Percentiles rank a stretch among this genome's conserved stretches.
Evolutionary conservation across 306 rosid species (phyloP).

Genomic region (Coriaria nepalensis): DNA sequence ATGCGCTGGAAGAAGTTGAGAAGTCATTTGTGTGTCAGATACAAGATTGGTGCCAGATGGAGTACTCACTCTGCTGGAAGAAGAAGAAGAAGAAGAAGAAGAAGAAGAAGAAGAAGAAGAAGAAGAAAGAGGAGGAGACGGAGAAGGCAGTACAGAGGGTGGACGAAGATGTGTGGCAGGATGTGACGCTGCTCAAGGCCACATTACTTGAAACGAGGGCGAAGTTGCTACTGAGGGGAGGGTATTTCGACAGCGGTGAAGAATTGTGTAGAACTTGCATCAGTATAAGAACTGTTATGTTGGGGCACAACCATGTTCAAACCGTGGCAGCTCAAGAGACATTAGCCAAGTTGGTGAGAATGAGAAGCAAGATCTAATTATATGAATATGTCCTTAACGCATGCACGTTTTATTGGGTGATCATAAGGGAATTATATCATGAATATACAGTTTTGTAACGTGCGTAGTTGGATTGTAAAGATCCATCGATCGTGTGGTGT

Average conservation of each 20-base stretch:
- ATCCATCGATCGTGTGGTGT: too few species aligned
- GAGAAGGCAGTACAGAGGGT: slow-evolving; percentile 24
- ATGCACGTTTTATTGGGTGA: not conserved
- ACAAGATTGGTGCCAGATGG: slow-evolving; percentile 58
- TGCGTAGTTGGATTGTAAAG: too few species aligned
- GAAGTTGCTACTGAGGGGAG: slow-evolving; percentile 62
- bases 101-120: slow-evolving; percentile 49
- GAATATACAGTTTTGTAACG: too few species aligned
- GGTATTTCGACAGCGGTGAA: slow-evolving; percentile 58
- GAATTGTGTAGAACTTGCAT: slow-evolving; percentile 77
- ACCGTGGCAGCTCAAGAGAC: slow-evolving; percentile 88
- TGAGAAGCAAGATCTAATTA: slow-evolving; percentile 68
- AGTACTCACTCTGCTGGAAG: slow-evolving; percentile 65
- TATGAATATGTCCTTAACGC: not conserved
- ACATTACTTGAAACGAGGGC: slow-evolving; percentile 77
- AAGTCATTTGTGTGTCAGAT: slow-evolving; percentile 77
- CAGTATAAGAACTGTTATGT: slow-evolving; percentile 82
- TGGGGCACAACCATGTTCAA: slow-evolving; percentile 66
- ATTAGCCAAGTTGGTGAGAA: slow-evolving; percentile 63
- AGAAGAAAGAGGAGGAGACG: too few species aligned
- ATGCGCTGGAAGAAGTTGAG: slow-evolving; percentile 79
- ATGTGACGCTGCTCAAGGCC: slow-evolving; percentile 72
- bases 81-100: slow-evolving; percentile 19
- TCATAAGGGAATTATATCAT: not conserved
- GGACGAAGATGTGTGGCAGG: slow-evolving; percentile 88